These are phyloP conservation scores for Spatholobus suberectus DNA, from an alignment of 306 rosid genomes.

Conservation along the genomic window DNA sequence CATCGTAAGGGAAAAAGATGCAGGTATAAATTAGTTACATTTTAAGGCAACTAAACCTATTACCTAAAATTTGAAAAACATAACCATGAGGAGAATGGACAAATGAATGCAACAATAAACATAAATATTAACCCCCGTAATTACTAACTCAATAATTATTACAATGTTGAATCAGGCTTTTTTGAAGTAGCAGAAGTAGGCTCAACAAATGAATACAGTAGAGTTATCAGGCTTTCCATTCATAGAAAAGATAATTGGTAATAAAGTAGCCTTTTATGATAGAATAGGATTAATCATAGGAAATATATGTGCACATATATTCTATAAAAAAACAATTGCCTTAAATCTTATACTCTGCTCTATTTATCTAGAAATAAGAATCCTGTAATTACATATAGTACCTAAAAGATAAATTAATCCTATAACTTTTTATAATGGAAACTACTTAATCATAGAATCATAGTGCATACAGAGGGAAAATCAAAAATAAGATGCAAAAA, in stretches of 20 bases:
- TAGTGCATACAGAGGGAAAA: neutral
- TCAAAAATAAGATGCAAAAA: conserved; percentile 12
- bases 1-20: neutral
- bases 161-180: neutral
- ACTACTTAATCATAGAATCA: too few relatives aligned
- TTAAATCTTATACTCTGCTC: too few relatives aligned
- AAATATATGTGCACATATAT: too few relatives aligned
- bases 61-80: neutral
- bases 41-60: neutral
- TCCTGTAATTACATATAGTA: too few relatives aligned
- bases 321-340: too few relatives aligned
- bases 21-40: neutral
- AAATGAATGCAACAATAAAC: neutral
- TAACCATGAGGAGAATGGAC: neutral
- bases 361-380: too few relatives aligned
- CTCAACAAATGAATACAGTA: neutral
- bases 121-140: neutral
- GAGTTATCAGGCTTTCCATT: neutral
- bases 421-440: too few relatives aligned
- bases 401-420: too few relatives aligned
- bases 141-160: neutral
- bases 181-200: neutral
- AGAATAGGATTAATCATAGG: too few relatives aligned
- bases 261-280: too few relatives aligned
- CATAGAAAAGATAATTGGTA: too few relatives aligned